A percentile compares a stretch with the other conserved stretches of the same genome.
Conservation (phyloP, 306 rosid genomes). For the Inga leiocalycina region DNA sequence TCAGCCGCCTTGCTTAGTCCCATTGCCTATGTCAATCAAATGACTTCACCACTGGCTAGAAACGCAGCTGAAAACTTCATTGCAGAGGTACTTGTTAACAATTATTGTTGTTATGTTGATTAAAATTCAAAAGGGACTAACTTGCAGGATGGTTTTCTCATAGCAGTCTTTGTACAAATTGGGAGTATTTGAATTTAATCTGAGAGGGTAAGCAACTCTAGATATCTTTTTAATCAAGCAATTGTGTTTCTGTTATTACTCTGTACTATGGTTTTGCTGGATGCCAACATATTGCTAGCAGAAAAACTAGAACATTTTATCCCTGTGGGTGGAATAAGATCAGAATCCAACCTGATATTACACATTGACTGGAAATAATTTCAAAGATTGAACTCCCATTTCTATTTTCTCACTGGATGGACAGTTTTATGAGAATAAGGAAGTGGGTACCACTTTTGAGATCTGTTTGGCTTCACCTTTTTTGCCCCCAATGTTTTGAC, state of each 20-base stretch:
- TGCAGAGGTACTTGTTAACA: constrained; percentile 59
- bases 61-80: constrained; percentile 68
- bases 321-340: constrained; percentile 25
- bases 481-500: constrained; percentile 26
- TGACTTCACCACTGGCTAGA: constrained; percentile 77
- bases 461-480: neutral
- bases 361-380: neutral
- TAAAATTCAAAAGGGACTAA: constrained; percentile 12
- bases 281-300: constrained; percentile 9
- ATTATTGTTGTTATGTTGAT: neutral
- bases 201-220: constrained; percentile 62
- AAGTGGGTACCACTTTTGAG: too few species aligned
- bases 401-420: neutral
- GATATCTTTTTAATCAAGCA: neutral
- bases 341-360: constrained; percentile 2
- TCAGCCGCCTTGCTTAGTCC: constrained; percentile 93
- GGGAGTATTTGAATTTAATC: constrained; percentile 67
- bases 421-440: too few species aligned
- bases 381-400: neutral
- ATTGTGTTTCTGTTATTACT: neutral
- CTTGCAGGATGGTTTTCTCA: constrained; percentile 28
- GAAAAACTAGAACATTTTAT: neutral
- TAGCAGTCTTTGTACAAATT: constrained; percentile 63
- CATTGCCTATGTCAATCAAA: constrained; percentile 75
- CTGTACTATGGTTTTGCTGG: constrained; percentile 7